Evolutionary conservation across 257 asterid species (phyloP).

Genomic region (Capsicum pubescens): DNA sequence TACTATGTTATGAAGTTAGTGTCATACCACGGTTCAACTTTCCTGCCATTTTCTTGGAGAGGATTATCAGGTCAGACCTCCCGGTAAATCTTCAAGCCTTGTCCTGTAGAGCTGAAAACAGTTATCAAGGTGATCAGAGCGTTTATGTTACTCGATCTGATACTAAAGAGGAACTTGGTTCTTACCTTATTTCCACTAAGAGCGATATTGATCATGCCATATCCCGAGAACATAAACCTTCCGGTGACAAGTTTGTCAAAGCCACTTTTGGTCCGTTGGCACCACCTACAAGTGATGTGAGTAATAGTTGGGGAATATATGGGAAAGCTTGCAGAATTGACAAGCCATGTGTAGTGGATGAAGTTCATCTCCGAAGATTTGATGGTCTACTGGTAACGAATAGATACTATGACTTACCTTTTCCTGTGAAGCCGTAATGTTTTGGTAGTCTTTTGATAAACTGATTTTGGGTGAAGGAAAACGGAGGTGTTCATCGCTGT

Average conservation of each 20-base stretch:
- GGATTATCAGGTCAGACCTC: conserved; percentile 91
- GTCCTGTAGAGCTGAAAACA: conserved; percentile 85
- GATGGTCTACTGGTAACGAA: conserved; percentile 89
- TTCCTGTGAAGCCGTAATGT: conserved; percentile 24
- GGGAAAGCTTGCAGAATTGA: conserved; percentile 79
- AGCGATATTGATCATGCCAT: conserved; percentile 40
- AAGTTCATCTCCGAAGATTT: conserved; percentile 95
- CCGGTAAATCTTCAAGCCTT: conserved; percentile 90
- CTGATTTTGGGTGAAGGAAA: conserved; percentile 67
- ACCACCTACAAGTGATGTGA: conserved; percentile 65
- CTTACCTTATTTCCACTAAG: conserved; percentile 45
- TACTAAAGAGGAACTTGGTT: conserved; percentile 35
- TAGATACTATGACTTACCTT: conserved; percentile 28
- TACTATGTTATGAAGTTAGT: conserved; percentile 77
- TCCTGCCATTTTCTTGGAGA: conserved; percentile 94
- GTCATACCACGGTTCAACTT: conserved; percentile 92
- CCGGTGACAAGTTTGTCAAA: conserved; percentile 49
- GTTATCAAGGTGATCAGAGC: conserved; percentile 61
- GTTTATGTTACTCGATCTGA: conserved; percentile 35
- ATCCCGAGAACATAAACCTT: conserved; percentile 44
- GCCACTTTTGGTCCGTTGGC: conserved; percentile 66
- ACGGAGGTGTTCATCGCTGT: conserved; percentile 94
- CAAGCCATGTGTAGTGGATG: conserved; percentile 85
- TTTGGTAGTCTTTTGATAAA: conserved; percentile 37
- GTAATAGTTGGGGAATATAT: conserved; percentile 75